Percentiles rank a stretch among this genome's conserved stretches.
phyloP scores from a whole-genome alignment of 768 basidiomycete species.

The Omphalotus guepiniiformis region DNA sequence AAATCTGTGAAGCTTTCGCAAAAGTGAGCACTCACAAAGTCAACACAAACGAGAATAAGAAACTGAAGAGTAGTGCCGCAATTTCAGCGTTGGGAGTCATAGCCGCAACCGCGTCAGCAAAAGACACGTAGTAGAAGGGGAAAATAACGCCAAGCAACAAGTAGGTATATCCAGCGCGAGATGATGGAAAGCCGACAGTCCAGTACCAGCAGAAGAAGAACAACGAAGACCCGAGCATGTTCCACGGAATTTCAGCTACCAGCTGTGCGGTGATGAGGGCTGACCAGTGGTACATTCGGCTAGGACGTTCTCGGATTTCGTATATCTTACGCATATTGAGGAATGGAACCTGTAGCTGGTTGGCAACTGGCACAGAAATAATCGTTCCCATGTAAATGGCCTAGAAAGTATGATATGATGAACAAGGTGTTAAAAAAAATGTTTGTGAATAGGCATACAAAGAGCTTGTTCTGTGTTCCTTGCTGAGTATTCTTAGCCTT shows the following conservation, averaged over 20 bases:
- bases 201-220: slow-evolving; percentile 70
- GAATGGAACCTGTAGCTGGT: slow-evolving; percentile 62
- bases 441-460: slow-evolving; percentile 36
- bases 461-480: slow-evolving; percentile 63
- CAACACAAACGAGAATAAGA: slow-evolving; percentile 58
- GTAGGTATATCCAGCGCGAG: slow-evolving; percentile 57
- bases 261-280: slow-evolving; percentile 53
- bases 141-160: slow-evolving; percentile 50
- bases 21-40: slow-evolving; percentile 44
- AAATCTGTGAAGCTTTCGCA: background rate
- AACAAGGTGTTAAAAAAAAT: slow-evolving; percentile 11
- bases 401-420: slow-evolving; percentile 20
- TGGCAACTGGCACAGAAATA: slow-evolving; percentile 34
- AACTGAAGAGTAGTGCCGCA: slow-evolving; percentile 52
- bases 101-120: slow-evolving; percentile 57
- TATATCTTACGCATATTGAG: slow-evolving; percentile 56
- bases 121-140: slow-evolving; percentile 58
- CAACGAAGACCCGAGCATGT: slow-evolving; percentile 50
- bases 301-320: slow-evolving; percentile 64
- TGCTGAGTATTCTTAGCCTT: slow-evolving; percentile 48
- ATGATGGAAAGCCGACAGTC: slow-evolving; percentile 56
- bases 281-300: slow-evolving; percentile 63
- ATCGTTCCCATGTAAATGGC: slow-evolving; percentile 56
- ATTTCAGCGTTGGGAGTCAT: slow-evolving; percentile 59
- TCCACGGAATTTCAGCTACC: slow-evolving; percentile 58